These are phyloP conservation scores for Macaranga tanarius DNA, from an alignment of 441 rosid species.

Conservation along the genomic window DNA sequence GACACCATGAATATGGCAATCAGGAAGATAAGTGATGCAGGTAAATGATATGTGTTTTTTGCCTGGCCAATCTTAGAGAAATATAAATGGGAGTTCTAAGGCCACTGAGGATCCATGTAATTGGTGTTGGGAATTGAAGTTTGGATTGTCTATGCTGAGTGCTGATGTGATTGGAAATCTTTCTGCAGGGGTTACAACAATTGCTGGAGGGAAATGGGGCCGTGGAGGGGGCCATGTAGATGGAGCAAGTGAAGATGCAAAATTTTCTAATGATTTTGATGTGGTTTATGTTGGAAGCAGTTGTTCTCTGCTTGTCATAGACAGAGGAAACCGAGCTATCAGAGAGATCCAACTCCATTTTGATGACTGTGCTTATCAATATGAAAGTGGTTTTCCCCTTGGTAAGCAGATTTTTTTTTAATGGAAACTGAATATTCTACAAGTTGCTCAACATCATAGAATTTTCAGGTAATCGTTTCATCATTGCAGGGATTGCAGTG, in stretches of 20 bases:
- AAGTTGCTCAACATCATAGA: neutral
- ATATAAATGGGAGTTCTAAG: neutral
- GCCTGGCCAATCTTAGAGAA: neutral
- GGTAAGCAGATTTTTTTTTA: slow-evolving; percentile 25
- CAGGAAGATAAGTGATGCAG: slow-evolving; percentile 88
- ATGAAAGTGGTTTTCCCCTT: slow-evolving; percentile 53
- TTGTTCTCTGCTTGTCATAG: slow-evolving; percentile 84
- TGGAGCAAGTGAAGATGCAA: slow-evolving; percentile 95
- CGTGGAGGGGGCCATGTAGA: slow-evolving; percentile 83
- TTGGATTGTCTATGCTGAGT: slow-evolving; percentile 5
- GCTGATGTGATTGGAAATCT: slow-evolving; percentile 7
- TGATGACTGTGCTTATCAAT: slow-evolving; percentile 76
- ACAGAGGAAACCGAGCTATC: slow-evolving; percentile 84
- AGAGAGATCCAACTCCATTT: slow-evolving; percentile 83
- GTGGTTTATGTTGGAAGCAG: slow-evolving; percentile 71
- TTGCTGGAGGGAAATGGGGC: slow-evolving; percentile 84
- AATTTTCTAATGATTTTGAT: slow-evolving; percentile 89
- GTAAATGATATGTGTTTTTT: slow-evolving; percentile 34
- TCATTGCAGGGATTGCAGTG: slow-evolving; percentile 45
- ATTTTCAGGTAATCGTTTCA: neutral
- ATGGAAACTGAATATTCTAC: neutral
- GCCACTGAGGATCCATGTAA: neutral
- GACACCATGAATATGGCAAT: slow-evolving; percentile 92
- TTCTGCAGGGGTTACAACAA: slow-evolving; percentile 79
- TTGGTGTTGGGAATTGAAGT: neutral